Conservation (phyloP, 169 alveolate genomes). For the Cryptosporidium tyzzeri region DNA sequence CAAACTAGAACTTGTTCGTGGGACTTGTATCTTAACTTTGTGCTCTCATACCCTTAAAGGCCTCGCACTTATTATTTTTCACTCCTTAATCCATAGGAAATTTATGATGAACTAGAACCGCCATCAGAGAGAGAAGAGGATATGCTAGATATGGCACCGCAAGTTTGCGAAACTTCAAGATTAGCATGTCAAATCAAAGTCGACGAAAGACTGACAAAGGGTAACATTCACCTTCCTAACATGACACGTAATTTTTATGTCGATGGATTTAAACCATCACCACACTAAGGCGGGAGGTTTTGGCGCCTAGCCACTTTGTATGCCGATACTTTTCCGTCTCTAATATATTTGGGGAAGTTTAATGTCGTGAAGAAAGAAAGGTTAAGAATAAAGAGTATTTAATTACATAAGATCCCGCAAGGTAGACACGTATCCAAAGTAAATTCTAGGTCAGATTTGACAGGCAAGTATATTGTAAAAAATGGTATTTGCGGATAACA, state of each 20-base stretch:
- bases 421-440: conserved; percentile 3
- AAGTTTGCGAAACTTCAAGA: conserved; percentile 95
- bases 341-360: background rate
- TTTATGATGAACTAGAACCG: conserved; percentile 88
- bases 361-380: background rate
- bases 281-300: conserved; percentile 83
- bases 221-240: conserved; percentile 88
- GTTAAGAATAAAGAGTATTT: background rate
- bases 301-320: background rate
- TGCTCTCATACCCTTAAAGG: background rate
- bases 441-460: background rate
- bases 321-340: conserved; percentile 13
- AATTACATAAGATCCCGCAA: background rate
- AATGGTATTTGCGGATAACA: background rate
- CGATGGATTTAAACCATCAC: conserved; percentile 94
- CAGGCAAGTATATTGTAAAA: background rate
- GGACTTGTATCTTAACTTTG: background rate
- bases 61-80: background rate
- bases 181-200: conserved; percentile 93
- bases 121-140: conserved; percentile 94
- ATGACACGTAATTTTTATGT: conserved; percentile 94
- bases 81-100: conserved; percentile 65
- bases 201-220: conserved; percentile 86
- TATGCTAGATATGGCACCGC: conserved; percentile 95
- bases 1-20: too few relatives aligned